Evolutionary conservation across 176 grass and related monocot species (phyloP).

Genomic region (Areca catechu): DNA sequence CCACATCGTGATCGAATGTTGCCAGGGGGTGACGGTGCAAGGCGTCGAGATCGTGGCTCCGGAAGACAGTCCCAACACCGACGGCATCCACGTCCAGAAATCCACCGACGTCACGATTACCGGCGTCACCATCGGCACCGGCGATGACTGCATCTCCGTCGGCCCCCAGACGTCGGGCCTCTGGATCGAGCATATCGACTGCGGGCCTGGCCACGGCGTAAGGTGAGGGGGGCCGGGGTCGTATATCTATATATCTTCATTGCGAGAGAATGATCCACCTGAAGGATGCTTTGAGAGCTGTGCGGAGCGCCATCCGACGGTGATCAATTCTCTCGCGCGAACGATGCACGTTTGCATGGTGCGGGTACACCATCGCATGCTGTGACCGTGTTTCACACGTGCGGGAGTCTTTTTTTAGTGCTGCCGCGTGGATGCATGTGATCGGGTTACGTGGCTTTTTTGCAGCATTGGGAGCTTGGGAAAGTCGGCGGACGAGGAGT

Average conservation of each 20-base stretch:
- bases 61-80: slow-evolving; percentile 72
- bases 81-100: slow-evolving; percentile 83
- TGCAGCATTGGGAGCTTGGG: slow-evolving; percentile 53
- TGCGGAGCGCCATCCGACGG: too few relatives aligned
- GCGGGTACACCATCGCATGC: too few relatives aligned
- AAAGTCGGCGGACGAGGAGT: slow-evolving; percentile 29
- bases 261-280: too few relatives aligned
- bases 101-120: slow-evolving; percentile 48
- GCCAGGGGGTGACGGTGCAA: slow-evolving; percentile 42
- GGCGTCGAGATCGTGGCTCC: slow-evolving; percentile 48
- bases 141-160: slow-evolving; percentile 92
- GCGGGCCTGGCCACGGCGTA: slow-evolving; percentile 93
- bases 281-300: too few relatives aligned
- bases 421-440: too few relatives aligned
- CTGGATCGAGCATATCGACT: slow-evolving; percentile 75
- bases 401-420: too few relatives aligned
- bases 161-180: slow-evolving; percentile 60
- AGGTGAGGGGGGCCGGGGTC: slow-evolving; percentile 34
- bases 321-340: too few relatives aligned
- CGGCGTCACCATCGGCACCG: slow-evolving; percentile 47
- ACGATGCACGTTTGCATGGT: too few relatives aligned
- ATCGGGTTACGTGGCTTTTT: background rate
- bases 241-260: too few relatives aligned
- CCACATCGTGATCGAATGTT: slow-evolving; percentile 61
- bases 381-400: too few relatives aligned